Base-by-base conservation (phyloP, 2,329 filamentous ascomycete genomes). In the Ophiosphaerella korrae region DNA sequence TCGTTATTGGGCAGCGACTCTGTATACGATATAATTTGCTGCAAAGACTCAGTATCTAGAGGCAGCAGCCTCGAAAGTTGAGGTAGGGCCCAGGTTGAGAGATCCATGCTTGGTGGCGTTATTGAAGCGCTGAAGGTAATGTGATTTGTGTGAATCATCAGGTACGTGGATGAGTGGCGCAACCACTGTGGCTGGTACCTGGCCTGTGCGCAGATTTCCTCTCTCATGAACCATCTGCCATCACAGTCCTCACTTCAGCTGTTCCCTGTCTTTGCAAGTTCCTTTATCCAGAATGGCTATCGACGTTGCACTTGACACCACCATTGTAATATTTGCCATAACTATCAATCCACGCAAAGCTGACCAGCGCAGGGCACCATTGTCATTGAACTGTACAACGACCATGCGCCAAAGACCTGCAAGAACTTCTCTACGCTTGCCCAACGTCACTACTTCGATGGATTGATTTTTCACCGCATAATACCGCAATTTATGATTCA, bases 401-500 rank as follows among this genome's bases (percentile, higher is more conserved):
- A 83, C 23, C 92, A 97, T 78, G 93, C 93, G 14, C 93, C 94
- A 34, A 90, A 88, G 73, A 92, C 92, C 21, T 95, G 90, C 83
- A 84, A 82, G 53, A 96, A 97, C 82, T 97, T 97, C 78, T 73
- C 82, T 23, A 89, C 88, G 4, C 89, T 97, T 45, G 85, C 87
- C 16, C 79, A 83, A 55, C 84, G 92, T 63, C 90, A 90, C 63
- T 97, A 97, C 84, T 99, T 96, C 83, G 85, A 94, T 78, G 80
- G 77, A 71, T 85, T 89, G 52, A 78, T 92, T 68, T 93, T 97
- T 82, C 94, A 97, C 80, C 92, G 94, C 73, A 87, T 97, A 64
- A 97, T 99, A 69, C 87, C 90, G 45, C 86, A 90, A 76, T 99
- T 99, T 80, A 97, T 99, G 93, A 82, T 96, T 50, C 93, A 97